Percentiles rank a stretch among this genome's conserved stretches.
Evolutionary conservation across 2,329 filamentous ascomycete species (phyloP).

Genomic region (Fusarium pseudograminearum): DNA sequence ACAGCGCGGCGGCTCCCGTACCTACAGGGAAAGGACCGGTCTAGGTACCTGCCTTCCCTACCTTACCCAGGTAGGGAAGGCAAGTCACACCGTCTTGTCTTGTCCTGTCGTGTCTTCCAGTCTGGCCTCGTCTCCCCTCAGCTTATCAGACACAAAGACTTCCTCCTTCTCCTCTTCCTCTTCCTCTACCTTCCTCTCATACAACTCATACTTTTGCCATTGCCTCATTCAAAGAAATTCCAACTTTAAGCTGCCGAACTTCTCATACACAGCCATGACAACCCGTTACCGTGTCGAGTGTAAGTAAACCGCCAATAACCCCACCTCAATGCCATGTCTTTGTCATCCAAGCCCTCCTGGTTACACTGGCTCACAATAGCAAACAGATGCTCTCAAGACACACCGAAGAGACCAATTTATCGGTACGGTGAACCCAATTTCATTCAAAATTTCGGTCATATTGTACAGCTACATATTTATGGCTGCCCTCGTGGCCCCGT

Average conservation of each 20-base stretch:
- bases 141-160: slow-evolving; percentile 14
- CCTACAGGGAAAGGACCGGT: slow-evolving; percentile 9
- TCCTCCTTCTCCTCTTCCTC: slow-evolving; percentile 7
- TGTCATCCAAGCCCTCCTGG: slow-evolving; percentile 5
- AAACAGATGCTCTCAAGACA: slow-evolving; percentile 75
- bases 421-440: slow-evolving; percentile 58
- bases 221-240: neutral
- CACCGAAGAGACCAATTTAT: slow-evolving; percentile 93
- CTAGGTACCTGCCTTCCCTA: slow-evolving; percentile 5
- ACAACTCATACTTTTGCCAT: neutral
- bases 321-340: slow-evolving; percentile 4
- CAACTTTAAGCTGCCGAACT: neutral
- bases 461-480: neutral
- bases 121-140: slow-evolving; percentile 19
- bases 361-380: slow-evolving; percentile 40
- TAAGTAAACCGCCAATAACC: slow-evolving; percentile 51
- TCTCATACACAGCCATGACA: slow-evolving; percentile 61
- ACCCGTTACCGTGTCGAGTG: slow-evolving; percentile 79
- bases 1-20: slow-evolving; percentile 43
- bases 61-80: slow-evolving; percentile 26
- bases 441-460: neutral
- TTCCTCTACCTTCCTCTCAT: neutral
- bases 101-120: neutral
- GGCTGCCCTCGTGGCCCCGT: neutral
- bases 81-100: slow-evolving; percentile 37